Conservation (phyloP, 805 yeast species). For the Sugiyamaella smithiae region DNA sequence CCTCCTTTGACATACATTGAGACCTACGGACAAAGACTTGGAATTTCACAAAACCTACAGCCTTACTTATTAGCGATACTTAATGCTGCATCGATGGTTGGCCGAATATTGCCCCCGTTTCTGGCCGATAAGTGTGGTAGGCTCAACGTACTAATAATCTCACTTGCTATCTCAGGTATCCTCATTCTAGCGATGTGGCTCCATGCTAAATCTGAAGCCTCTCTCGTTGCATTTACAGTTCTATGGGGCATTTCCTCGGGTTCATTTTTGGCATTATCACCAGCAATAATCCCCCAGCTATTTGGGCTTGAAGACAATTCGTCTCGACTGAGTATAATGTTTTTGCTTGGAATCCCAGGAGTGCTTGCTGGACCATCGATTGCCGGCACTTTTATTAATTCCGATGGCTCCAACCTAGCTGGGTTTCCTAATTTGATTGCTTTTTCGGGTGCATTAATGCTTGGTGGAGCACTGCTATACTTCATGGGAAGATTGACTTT, state of each 20-base stretch:
- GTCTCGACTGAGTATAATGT: conserved; percentile 34
- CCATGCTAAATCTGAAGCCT: conserved; percentile 18
- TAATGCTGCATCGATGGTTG: conserved; percentile 41
- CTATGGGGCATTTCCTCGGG: conserved; percentile 39
- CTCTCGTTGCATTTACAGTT: conserved; percentile 30
- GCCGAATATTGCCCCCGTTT: conserved; percentile 47
- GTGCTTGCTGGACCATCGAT: conserved; percentile 38
- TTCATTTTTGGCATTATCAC: conserved; percentile 35
- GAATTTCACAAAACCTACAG: conserved; percentile 19
- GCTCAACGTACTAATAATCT: conserved; percentile 37
- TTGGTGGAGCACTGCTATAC: conserved; percentile 22
- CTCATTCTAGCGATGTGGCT: conserved; percentile 25
- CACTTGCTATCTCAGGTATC: conserved; percentile 33
- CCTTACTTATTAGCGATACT: conserved; percentile 31
- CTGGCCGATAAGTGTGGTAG: conserved; percentile 49
- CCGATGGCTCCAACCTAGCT: conserved; percentile 10
- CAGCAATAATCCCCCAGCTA: conserved; percentile 36
- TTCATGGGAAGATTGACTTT: conserved; percentile 18
- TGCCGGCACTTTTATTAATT: conserved; percentile 37
- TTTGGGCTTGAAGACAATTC: conserved; percentile 34
- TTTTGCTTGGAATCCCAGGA: conserved; percentile 32
- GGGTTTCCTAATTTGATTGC: conserved; percentile 31
- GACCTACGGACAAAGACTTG: conserved; percentile 26
- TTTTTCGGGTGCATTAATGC: conserved; percentile 34
- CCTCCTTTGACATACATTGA: conserved; percentile 33